Conservation (phyloP, 2,329 filamentous ascomycete genomes). For the Pyrenophora seminiperda region DNA sequence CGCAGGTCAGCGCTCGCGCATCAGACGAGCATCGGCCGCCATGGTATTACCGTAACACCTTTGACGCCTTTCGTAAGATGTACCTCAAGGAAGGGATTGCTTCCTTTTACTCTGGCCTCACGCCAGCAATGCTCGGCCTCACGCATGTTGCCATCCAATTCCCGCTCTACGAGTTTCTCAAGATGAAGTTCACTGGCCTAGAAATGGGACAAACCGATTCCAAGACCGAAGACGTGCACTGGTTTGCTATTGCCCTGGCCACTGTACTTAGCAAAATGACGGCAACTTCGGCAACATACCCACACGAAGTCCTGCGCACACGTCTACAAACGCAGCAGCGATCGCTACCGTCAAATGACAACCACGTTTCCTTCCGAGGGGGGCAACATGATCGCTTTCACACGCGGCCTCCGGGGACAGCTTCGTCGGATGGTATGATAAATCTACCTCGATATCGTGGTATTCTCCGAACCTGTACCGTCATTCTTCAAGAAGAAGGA, state of each 20-base stretch:
- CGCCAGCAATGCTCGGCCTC: constrained; percentile 86
- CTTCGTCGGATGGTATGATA: constrained; percentile 63
- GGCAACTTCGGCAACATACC: constrained; percentile 93
- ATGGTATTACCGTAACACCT: constrained; percentile 89
- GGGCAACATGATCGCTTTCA: constrained; percentile 47
- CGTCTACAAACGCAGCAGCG: constrained; percentile 91
- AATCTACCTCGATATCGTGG: constrained; percentile 70
- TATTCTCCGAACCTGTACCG: constrained; percentile 78
- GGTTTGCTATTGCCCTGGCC: constrained; percentile 81
- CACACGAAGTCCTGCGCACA: constrained; percentile 94
- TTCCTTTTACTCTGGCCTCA: constrained; percentile 94
- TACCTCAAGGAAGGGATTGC: constrained; percentile 84
- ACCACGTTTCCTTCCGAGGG: constrained; percentile 57
- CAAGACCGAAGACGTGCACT: constrained; percentile 68
- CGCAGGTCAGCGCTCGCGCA: constrained; percentile 71
- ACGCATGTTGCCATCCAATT: constrained; percentile 98
- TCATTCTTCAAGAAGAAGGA: constrained; percentile 87
- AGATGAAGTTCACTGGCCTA: constrained; percentile 85
- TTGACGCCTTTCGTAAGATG: constrained; percentile 95
- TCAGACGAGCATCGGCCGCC: constrained; percentile 65
- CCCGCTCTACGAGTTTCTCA: constrained; percentile 91
- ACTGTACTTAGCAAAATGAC: constrained; percentile 94
- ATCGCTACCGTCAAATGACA: constrained; percentile 56
- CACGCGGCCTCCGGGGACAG: constrained; percentile 51
- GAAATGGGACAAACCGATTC: constrained; percentile 76